Evolutionary conservation across 768 basidiomycete species (phyloP).

Genomic region (Lactifluus subvellereus): DNA sequence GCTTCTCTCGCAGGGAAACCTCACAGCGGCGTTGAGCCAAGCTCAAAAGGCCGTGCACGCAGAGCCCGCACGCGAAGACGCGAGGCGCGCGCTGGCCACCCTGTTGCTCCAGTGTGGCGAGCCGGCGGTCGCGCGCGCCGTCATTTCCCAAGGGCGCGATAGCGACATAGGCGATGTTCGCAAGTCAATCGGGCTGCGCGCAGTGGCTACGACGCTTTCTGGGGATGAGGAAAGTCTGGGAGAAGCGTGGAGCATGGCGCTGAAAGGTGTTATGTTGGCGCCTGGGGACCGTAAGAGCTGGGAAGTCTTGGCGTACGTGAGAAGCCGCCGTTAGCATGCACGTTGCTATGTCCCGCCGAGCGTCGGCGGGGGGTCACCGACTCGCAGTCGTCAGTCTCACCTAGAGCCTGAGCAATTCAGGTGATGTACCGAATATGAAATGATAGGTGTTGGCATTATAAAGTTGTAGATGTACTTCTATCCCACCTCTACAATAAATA

Average conservation of each 20-base stretch:
- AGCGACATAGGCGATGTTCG: slow-evolving; percentile 36
- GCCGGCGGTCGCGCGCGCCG: slow-evolving; percentile 39
- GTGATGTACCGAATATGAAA: not conserved
- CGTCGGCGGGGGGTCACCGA: not conserved
- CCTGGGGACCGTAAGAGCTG: slow-evolving; percentile 51
- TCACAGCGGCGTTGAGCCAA: slow-evolving; percentile 26
- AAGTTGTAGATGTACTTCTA: slow-evolving; percentile 16
- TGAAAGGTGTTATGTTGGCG: slow-evolving; percentile 57
- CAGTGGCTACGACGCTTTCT: slow-evolving; percentile 36
- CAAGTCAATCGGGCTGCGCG: slow-evolving; percentile 44
- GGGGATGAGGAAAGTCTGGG: slow-evolving; percentile 21
- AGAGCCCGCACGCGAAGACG: slow-evolving; percentile 47
- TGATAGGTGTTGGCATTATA: slow-evolving; percentile 13
- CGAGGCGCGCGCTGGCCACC: slow-evolving; percentile 49
- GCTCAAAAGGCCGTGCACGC: slow-evolving; percentile 52
- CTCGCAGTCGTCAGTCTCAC: not conserved
- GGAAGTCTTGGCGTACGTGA: slow-evolving; percentile 54
- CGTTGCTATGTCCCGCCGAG: not conserved
- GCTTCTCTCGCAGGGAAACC: slow-evolving; percentile 38
- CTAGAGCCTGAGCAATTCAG: not conserved
- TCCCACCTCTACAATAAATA: slow-evolving; percentile 7
- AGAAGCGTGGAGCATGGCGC: slow-evolving; percentile 42
- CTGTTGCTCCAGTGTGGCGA: slow-evolving; percentile 48
- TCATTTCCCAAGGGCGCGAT: slow-evolving; percentile 34
- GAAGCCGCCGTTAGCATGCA: not conserved